phyloP scores from a whole-genome alignment of 2,329 filamentous ascomycete genomes.

The Capronia epimyces region DNA sequence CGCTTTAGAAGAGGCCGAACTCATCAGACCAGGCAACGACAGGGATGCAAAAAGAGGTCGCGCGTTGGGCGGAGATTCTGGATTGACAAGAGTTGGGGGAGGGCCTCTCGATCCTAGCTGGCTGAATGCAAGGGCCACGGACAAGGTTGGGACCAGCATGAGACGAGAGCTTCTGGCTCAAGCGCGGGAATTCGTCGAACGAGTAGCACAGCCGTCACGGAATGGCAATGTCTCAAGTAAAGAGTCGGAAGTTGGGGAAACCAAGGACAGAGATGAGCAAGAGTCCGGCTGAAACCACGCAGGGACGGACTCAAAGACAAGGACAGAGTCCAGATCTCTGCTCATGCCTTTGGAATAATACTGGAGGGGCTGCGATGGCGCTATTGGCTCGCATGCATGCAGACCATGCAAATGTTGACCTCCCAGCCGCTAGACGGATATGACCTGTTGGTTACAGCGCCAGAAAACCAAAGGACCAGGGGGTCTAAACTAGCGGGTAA shows the following conservation, averaged over 20 bases:
- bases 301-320: neutral
- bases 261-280: neutral
- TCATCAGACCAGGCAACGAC: slow-evolving; percentile 49
- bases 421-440: no score
- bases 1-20: slow-evolving; percentile 73
- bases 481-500: no score
- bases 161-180: slow-evolving; percentile 72
- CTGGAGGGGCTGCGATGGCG: neutral
- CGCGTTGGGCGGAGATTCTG: slow-evolving; percentile 28
- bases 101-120: slow-evolving; percentile 72
- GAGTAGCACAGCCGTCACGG: slow-evolving; percentile 2
- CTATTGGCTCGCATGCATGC: no score
- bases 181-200: slow-evolving; percentile 52
- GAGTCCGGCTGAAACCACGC: neutral
- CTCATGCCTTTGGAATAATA: neutral
- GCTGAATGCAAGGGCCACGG: slow-evolving; percentile 73
- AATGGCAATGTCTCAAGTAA: neutral
- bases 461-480: no score
- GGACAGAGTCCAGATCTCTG: neutral
- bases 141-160: slow-evolving; percentile 75
- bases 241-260: neutral
- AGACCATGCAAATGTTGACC: no score
- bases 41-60: slow-evolving; percentile 24
- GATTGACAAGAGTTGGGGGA: slow-evolving; percentile 41
- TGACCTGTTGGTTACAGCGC: no score